These are phyloP conservation scores for Cyberlindnera nakhonratchasimensis DNA, from an alignment of 805 yeast genomes.

Conservation along the genomic window DNA sequence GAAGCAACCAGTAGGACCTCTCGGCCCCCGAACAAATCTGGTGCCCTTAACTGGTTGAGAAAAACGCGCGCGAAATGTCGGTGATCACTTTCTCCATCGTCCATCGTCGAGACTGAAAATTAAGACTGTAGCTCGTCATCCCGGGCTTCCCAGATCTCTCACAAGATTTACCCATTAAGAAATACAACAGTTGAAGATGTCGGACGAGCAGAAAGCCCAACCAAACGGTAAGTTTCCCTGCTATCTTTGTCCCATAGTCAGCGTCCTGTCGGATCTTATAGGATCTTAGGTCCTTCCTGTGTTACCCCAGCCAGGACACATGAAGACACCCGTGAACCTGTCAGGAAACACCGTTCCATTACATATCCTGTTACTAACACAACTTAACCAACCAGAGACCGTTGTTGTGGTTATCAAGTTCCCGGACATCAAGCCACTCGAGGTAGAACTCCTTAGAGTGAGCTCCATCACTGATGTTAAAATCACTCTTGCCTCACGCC, in stretches of 20 bases:
- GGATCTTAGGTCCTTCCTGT: no score
- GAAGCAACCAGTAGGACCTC: no score
- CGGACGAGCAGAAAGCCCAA: slow-evolving; percentile 5
- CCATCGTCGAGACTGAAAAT: slow-evolving; percentile 1
- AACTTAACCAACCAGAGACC: slow-evolving; percentile 4
- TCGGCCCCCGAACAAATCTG: not conserved
- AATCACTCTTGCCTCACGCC: slow-evolving; percentile 54
- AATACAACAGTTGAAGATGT: not conserved
- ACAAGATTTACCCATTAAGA: not conserved
- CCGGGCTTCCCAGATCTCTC: not conserved
- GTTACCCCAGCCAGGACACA: no score
- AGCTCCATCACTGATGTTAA: slow-evolving; percentile 57
- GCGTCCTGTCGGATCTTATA: no score
- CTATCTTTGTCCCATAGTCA: no score
- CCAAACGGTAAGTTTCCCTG: slow-evolving; percentile 4
- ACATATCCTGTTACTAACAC: slow-evolving; percentile 4
- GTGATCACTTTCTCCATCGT: no score
- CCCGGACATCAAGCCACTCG: slow-evolving; percentile 18
- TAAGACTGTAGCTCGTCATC: no score
- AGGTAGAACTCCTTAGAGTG: slow-evolving; percentile 21
- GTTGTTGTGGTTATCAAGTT: slow-evolving; percentile 12
- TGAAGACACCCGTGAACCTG: no score
- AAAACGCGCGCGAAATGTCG: not conserved
- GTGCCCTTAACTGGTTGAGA: not conserved
- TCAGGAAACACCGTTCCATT: no score